These are phyloP conservation scores for Aspergillus saccharolyticus DNA, from an alignment of 495 filamentous ascomycete species.

Conservation along the genomic window DNA sequence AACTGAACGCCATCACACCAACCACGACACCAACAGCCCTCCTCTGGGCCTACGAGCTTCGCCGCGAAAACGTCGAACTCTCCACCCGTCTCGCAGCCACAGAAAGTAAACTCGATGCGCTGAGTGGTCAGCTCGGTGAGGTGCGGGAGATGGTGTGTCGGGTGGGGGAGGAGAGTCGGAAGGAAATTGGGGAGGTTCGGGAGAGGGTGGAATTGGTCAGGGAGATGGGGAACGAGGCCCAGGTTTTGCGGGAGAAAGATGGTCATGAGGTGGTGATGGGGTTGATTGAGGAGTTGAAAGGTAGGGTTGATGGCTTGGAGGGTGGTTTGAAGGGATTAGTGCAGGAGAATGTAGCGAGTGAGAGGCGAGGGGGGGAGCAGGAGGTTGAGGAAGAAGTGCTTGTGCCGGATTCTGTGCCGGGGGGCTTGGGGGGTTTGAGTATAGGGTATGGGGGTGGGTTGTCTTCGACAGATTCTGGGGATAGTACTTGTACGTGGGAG, in stretches of 20 bases:
- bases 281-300: constrained; percentile 1
- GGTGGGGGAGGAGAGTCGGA: neutral
- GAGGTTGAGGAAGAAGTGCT: constrained; percentile 3
- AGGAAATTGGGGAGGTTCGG: too few relatives aligned
- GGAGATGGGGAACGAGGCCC: too few relatives aligned
- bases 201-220: too few relatives aligned
- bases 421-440: neutral
- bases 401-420: constrained; percentile 10
- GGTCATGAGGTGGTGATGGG: neutral
- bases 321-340: neutral
- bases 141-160: constrained; percentile 3
- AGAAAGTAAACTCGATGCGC: neutral
- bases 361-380: neutral
- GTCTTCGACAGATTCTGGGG: neutral
- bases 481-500: neutral
- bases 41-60: constrained; percentile 34
- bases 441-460: neutral
- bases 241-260: too few relatives aligned
- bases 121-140: constrained; percentile 2
- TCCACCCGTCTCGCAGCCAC: constrained; percentile 13
- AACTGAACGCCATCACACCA: neutral
- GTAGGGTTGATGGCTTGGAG: neutral
- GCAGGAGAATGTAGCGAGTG: neutral
- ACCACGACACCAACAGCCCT: constrained; percentile 16
- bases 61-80: constrained; percentile 30